phyloP scores from a whole-genome alignment of 371 early-diverging fungal genomes.

The Lichtheimia hyalospora region DNA sequence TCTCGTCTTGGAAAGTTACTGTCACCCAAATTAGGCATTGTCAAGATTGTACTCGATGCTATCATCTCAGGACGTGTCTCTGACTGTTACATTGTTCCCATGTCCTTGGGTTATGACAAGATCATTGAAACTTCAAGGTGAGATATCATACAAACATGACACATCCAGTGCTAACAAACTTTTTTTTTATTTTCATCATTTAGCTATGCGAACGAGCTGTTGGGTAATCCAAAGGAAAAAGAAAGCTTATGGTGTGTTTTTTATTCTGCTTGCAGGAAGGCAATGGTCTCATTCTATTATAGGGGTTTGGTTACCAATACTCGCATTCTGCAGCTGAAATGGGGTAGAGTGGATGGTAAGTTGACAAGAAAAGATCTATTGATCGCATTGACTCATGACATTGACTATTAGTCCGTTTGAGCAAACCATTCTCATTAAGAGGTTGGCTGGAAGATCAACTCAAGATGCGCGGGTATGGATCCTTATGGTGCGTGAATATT shows the following conservation, averaged over 20 bases:
- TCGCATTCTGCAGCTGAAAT: constrained; percentile 66
- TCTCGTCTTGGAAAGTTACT: constrained; percentile 77
- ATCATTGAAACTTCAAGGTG: constrained; percentile 84
- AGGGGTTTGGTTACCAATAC: constrained; percentile 60
- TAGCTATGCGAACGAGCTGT: constrained; percentile 66
- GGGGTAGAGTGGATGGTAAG: constrained; percentile 73
- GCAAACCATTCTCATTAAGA: constrained; percentile 72
- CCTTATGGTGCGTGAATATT: background rate
- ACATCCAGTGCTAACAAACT: background rate
- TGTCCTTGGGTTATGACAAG: constrained; percentile 87
- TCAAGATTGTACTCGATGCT: constrained; percentile 81
- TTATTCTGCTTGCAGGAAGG: background rate
- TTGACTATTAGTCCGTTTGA: constrained; percentile 67
- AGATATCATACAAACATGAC: constrained; percentile 15
- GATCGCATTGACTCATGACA: too few species aligned
- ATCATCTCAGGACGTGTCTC: constrained; percentile 59
- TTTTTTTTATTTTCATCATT: too few species aligned
- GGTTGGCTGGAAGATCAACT: constrained; percentile 67
- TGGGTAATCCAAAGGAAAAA: constrained; percentile 84
- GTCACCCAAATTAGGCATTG: constrained; percentile 81
- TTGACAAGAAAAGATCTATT: background rate
- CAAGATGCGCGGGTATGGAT: constrained; percentile 48
- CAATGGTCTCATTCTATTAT: background rate
- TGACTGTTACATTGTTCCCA: constrained; percentile 81
- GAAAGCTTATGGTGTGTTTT: constrained; percentile 67